Percentiles rank a stretch among this genome's conserved stretches.
These are phyloP conservation scores for Porosira glacialis DNA, from an alignment of 352 stramenopile species.

Conservation along the genomic window DNA sequence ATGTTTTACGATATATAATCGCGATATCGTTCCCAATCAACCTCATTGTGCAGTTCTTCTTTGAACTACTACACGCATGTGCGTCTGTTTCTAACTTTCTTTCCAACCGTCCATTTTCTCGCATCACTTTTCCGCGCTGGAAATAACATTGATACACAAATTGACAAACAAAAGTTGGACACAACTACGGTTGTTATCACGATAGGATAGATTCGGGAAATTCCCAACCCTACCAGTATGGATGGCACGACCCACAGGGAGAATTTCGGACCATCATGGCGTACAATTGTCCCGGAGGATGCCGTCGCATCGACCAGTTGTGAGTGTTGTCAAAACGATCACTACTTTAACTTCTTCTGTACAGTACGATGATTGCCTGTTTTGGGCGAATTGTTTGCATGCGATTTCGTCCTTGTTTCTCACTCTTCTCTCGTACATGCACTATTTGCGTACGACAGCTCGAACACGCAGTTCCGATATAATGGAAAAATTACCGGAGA, in stretches of 20 bases:
- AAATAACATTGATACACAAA: neutral
- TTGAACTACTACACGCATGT: conserved; percentile 40
- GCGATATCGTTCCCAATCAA: neutral
- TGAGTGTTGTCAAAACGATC: conserved; percentile 10
- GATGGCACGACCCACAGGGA: conserved; percentile 21
- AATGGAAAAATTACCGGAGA: conserved; percentile 28
- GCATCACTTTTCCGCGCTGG: neutral
- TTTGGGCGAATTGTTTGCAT: no score
- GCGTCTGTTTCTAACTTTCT: conserved; percentile 23
- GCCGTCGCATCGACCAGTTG: conserved; percentile 21
- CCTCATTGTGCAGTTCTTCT: conserved; percentile 1
- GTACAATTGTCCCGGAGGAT: conserved; percentile 19
- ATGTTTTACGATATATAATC: neutral
- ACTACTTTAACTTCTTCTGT: conserved; percentile 2
- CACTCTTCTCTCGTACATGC: no score
- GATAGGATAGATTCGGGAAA: neutral
- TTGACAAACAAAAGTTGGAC: neutral
- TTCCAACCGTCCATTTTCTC: conserved; percentile 1
- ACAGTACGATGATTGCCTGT: neutral
- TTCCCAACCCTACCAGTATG: conserved; percentile 14
- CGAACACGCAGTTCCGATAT: conserved; percentile 5
- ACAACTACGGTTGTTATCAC: neutral
- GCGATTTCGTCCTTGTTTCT: no score
- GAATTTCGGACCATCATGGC: conserved; percentile 42
- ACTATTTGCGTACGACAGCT: no score